phyloP scores from a whole-genome alignment of 2,329 filamentous ascomycete species.

The Ophiostoma novo-ulmi region DNA sequence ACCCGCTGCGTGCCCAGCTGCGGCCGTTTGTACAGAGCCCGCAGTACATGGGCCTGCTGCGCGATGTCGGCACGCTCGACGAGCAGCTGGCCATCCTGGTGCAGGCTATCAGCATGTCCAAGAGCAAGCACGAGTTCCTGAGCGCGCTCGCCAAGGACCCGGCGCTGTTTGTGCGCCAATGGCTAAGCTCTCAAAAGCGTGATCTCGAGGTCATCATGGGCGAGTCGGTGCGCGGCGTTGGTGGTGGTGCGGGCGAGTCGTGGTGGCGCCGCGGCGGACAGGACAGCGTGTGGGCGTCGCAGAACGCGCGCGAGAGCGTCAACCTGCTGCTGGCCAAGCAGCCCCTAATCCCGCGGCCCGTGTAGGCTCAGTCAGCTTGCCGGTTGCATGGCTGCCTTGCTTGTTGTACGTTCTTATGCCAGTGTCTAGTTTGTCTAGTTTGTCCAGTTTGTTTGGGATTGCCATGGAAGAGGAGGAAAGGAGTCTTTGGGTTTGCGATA shows the following conservation, averaged over 20 bases:
- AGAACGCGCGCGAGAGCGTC: conserved; percentile 58
- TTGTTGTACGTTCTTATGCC: conserved; percentile 11
- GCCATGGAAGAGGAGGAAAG: conserved; percentile 3
- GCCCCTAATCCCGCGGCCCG: conserved; percentile 31
- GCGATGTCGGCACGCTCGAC: conserved; percentile 71
- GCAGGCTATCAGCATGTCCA: conserved; percentile 76
- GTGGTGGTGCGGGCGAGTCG: conserved; percentile 47
- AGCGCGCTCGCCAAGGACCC: conserved; percentile 74
- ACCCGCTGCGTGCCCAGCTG: conserved; percentile 68
- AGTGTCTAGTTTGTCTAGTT: not conserved
- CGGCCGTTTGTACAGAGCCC: conserved; percentile 63
- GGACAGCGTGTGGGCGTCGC: conserved; percentile 52
- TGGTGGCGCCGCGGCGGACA: conserved; percentile 63
- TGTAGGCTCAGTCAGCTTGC: not conserved
- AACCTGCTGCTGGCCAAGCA: conserved; percentile 56
- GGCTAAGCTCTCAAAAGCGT: conserved; percentile 85
- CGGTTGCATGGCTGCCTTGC: not conserved
- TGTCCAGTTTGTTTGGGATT: not conserved
- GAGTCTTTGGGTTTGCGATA: conserved; percentile 11
- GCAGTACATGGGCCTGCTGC: conserved; percentile 64
- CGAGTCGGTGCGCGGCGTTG: conserved; percentile 62
- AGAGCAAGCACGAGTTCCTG: conserved; percentile 87
- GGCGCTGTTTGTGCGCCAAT: conserved; percentile 74
- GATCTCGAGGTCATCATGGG: conserved; percentile 85
- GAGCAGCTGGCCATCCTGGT: conserved; percentile 79